phyloP scores from a whole-genome alignment of 2,329 filamentous ascomycete species.

The Scopulariopsis brevicaulis region DNA sequence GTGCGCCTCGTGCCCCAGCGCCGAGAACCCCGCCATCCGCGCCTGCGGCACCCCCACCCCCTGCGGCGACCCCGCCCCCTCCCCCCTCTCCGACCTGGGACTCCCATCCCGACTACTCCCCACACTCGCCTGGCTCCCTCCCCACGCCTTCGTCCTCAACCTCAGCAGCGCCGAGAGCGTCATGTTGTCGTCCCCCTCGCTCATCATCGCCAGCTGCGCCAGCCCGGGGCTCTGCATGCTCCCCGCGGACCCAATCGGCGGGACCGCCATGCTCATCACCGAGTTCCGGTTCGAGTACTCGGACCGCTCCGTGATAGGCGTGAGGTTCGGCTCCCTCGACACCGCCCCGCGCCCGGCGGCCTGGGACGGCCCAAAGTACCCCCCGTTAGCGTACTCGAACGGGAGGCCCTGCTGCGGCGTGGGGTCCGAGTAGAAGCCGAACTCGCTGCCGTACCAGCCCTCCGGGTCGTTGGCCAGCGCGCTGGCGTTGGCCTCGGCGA shows the following conservation, averaged over 20 bases:
- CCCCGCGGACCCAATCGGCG: constrained; percentile 27
- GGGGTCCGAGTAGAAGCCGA: constrained; percentile 79
- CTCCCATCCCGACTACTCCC: constrained; percentile 41
- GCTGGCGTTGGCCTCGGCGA: constrained; percentile 90
- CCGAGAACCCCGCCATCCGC: constrained; percentile 36
- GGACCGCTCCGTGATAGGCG: constrained; percentile 89
- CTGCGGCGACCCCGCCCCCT: constrained; percentile 30
- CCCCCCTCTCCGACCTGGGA: constrained; percentile 35
- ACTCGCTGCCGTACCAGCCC: constrained; percentile 92
- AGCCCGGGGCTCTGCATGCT: constrained; percentile 60
- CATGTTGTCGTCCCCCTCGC: constrained; percentile 56
- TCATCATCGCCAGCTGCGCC: constrained; percentile 61
- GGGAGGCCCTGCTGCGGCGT: constrained; percentile 26
- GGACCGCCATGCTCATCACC: constrained; percentile 60
- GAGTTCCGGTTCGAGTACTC: constrained; percentile 95
- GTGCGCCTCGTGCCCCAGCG: constrained; percentile 29
- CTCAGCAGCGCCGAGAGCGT: constrained; percentile 61
- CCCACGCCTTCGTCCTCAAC: constrained; percentile 66
- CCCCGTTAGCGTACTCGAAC: constrained; percentile 63
- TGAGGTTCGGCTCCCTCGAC: constrained; percentile 80
- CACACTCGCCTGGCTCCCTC: constrained; percentile 66
- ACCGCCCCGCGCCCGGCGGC: constrained; percentile 64
- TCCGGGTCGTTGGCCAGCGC: constrained; percentile 86
- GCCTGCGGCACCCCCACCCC: constrained; percentile 17
- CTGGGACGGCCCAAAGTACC: constrained; percentile 75